Conservation (phyloP, 257 asterid species). For the Capsicum pubescens region DNA sequence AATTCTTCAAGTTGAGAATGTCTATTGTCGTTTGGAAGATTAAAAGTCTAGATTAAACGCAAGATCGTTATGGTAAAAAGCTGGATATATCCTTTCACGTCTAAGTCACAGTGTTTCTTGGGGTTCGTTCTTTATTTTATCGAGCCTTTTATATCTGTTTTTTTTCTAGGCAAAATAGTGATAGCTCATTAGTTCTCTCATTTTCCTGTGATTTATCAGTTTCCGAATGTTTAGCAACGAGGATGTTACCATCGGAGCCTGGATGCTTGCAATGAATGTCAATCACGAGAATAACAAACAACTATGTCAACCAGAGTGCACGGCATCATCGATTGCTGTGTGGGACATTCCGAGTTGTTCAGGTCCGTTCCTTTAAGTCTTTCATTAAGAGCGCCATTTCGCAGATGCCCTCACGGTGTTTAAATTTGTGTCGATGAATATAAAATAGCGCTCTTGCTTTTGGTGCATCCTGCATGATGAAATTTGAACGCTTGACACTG, state of each 20-base stretch:
- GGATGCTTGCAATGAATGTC: slow-evolving; percentile 99
- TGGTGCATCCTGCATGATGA: slow-evolving; percentile 6
- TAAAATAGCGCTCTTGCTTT: neutral
- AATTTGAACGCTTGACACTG: neutral
- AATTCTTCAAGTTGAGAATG: neutral
- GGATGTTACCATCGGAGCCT: slow-evolving; percentile 99
- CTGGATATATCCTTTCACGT: slow-evolving; percentile 15
- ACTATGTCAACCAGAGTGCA: slow-evolving; percentile 74
- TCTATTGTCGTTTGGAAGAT: neutral
- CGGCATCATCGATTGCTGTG: slow-evolving; percentile 78
- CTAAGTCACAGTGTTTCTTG: neutral
- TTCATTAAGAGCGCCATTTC: neutral
- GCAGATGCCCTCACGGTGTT: neutral
- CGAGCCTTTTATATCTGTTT: neutral
- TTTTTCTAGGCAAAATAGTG: neutral
- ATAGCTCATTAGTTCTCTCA: neutral
- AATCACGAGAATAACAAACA: slow-evolving; percentile 72
- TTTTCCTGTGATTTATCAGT: slow-evolving; percentile 46
- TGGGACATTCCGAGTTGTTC: slow-evolving; percentile 99
- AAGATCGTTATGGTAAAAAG: slow-evolving; percentile 5
- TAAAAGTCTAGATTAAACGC: neutral
- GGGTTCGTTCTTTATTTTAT: slow-evolving; percentile 6
- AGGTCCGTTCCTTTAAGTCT: slow-evolving; percentile 48
- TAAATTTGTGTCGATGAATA: neutral
- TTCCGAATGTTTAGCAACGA: slow-evolving; percentile 98